Conservation (phyloP, 202 grass and related monocot genomes). For the Panicum hallii region DNA sequence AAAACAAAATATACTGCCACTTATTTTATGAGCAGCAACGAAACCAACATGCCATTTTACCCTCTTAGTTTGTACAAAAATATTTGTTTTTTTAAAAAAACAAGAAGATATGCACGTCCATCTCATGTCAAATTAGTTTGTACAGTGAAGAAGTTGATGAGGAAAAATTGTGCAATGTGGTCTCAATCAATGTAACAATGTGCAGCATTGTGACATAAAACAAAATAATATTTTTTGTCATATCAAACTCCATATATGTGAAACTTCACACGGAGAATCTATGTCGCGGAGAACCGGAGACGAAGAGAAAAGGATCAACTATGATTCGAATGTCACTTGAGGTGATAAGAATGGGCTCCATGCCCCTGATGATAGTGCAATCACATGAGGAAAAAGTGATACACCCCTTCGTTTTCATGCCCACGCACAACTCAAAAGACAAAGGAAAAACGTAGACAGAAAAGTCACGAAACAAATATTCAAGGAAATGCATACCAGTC, state of each 20-base stretch:
- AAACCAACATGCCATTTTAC: background rate
- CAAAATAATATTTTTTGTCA: background rate
- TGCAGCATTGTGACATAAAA: background rate
- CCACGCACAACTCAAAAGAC: background rate
- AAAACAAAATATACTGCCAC: too few species aligned
- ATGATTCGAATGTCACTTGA: background rate
- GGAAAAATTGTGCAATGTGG: background rate
- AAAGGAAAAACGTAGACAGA: too few species aligned
- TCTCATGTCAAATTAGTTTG: background rate
- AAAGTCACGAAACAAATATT: background rate
- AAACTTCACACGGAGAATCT: background rate
- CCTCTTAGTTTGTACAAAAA: background rate
- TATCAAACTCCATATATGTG: background rate
- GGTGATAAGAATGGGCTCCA: background rate
- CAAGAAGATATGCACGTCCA: background rate
- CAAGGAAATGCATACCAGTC: background rate
- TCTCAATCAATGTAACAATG: background rate
- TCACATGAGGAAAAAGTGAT: background rate
- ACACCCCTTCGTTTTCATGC: background rate
- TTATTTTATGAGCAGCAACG: too few species aligned
- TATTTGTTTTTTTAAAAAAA: background rate
- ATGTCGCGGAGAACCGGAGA: background rate
- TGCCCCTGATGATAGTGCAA: background rate
- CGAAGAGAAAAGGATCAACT: background rate
- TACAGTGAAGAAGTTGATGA: background rate